Conservation (phyloP, 345 rosid genomes). For the Salix koriyanagi region DNA sequence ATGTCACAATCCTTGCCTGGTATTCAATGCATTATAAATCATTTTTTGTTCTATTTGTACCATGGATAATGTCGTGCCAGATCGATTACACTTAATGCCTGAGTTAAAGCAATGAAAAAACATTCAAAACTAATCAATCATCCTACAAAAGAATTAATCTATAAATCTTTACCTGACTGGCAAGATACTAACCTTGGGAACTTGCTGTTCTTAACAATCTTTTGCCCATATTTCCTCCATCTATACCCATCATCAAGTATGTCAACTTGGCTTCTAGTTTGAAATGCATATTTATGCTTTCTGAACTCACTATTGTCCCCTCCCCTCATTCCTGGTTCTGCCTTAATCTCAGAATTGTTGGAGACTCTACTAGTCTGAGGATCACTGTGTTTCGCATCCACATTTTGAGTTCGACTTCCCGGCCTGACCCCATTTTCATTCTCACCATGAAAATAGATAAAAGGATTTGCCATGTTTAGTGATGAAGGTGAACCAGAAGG, state of each 20-base stretch:
- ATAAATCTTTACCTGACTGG: neutral
- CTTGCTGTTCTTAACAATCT: constrained; percentile 33
- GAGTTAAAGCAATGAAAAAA: neutral
- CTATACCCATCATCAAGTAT: constrained; percentile 51
- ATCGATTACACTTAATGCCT: neutral
- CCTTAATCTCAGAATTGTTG: neutral
- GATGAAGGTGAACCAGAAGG: constrained; percentile 23
- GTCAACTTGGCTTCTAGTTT: constrained; percentile 45
- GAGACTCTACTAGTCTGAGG: constrained; percentile 13
- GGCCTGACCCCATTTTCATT: constrained; percentile 2
- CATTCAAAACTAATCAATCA: neutral
- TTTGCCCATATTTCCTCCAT: constrained; percentile 54
- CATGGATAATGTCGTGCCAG: neutral
- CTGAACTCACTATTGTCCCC: constrained; percentile 11
- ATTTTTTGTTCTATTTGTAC: neutral
- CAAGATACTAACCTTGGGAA: constrained; percentile 36
- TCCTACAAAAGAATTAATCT: neutral
- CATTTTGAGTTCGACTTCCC: neutral
- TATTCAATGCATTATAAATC: neutral
- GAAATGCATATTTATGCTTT: constrained; percentile 42
- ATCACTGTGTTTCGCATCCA: neutral
- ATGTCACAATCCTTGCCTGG: neutral
- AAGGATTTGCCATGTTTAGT: constrained; percentile 2
- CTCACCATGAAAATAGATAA: neutral
- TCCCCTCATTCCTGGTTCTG: constrained; percentile 10